A percentile compares a stretch with the other conserved stretches of the same genome.
Conservation (phyloP, 192 early-diverging fungal genomes). For the Blastocladiella britannica region DNA sequence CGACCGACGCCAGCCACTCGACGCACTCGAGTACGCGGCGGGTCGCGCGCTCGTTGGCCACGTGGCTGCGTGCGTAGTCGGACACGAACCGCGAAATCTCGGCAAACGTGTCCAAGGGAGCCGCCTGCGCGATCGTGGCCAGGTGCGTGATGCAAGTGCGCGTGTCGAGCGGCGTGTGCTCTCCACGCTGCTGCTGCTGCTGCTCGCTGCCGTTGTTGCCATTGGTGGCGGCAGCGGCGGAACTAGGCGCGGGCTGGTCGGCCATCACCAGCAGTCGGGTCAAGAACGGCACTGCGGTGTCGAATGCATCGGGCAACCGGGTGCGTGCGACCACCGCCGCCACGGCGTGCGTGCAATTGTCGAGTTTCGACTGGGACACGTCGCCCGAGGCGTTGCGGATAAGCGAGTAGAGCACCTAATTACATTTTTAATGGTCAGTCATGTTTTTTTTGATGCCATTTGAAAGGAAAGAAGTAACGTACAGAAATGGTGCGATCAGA, state of each 20-base stretch:
- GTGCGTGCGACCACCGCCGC: neutral
- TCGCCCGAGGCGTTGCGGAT: neutral
- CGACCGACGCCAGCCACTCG: neutral
- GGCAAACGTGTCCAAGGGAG: neutral
- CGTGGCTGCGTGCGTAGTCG: neutral
- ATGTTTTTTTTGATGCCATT: too few relatives aligned
- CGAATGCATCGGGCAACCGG: neutral
- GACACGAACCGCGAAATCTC: neutral
- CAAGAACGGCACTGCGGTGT: neutral
- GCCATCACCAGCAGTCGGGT: neutral
- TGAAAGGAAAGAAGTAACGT: too few relatives aligned
- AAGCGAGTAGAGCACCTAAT: neutral
- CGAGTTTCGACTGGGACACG: neutral
- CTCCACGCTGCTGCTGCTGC: too few relatives aligned
- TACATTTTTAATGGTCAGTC: too few relatives aligned
- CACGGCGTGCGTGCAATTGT: neutral
- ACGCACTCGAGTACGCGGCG: neutral
- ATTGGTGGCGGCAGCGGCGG: neutral
- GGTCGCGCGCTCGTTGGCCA: neutral
- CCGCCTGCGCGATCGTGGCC: neutral
- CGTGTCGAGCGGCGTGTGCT: neutral
- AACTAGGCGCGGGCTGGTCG: neutral
- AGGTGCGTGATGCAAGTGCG: neutral
- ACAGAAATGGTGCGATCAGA: too few relatives aligned
- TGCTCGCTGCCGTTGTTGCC: too few relatives aligned